These are phyloP conservation scores for Solanum bulbocastanum DNA, from an alignment of 257 asterid genomes.

Conservation along the genomic window DNA sequence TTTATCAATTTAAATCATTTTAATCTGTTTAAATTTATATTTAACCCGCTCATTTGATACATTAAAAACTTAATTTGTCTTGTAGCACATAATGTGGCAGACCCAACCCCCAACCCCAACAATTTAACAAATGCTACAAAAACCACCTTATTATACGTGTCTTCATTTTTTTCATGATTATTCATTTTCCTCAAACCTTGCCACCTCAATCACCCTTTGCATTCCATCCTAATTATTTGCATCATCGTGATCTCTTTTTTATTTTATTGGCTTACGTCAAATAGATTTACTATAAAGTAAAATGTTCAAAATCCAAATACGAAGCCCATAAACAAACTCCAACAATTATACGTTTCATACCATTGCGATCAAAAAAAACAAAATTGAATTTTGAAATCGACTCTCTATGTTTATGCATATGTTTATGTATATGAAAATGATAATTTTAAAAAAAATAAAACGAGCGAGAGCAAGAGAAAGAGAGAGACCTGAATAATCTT, in stretches of 20 bases:
- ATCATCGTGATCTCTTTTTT: not conserved
- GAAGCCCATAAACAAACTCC: not conserved
- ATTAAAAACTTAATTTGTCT: not conserved
- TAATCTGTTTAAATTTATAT: not conserved
- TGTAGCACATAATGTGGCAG: not conserved
- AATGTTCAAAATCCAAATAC: not conserved
- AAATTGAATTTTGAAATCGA: not conserved
- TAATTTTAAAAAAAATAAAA: no score
- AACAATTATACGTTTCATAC: not conserved
- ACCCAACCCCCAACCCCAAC: not conserved
- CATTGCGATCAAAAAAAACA: not conserved
- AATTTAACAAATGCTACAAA: not conserved
- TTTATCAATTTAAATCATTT: not conserved
- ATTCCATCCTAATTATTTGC: not conserved
- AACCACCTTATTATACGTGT: not conserved
- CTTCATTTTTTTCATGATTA: not conserved
- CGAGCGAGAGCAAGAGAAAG: not conserved
- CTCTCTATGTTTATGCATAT: not conserved
- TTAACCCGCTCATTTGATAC: not conserved
- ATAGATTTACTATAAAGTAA: rapidly evolving
- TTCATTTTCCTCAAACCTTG: not conserved
- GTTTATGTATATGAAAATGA: not conserved
- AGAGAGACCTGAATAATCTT: not conserved
- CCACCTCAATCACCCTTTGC: not conserved
- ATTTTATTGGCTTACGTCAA: not conserved